Evolutionary conservation across 1,284 basidiomycete genomes (phyloP), one percentile per base, ranked within the genome.

Genomic region (Phlebopus sp.): DNA sequence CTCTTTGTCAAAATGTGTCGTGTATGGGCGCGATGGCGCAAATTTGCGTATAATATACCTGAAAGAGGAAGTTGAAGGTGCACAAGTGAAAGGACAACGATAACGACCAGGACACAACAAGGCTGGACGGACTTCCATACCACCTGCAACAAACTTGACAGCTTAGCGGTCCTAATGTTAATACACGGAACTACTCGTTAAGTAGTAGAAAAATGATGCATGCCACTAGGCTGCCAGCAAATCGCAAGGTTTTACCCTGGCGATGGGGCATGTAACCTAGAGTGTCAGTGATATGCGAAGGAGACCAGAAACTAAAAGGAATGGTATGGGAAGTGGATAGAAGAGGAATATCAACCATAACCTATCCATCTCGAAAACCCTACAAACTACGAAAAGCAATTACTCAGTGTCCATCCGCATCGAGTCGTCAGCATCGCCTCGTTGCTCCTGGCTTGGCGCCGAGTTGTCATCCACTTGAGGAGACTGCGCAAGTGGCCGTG

Each of bases 331-430:
- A 11, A 25, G 18, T 17, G 23, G 10, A 23, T 40, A 23, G 36
- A 13, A 37, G 36, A n/a, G 14, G 23, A 23, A 38, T 14, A 35
- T 35, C 13, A 32, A 31, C 18, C 23, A 31, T 27, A 10, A 40
- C 11, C 18, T 21, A 29, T 13, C 42, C 4, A 34, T 30, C 32
- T 35, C 21, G 8, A 17, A 30, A 43, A 41, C 35, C 37, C 14
- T 17, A 25, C 18, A 13, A 27, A 21, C 11, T 19, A 37, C 10
- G 4, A 23, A 51, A 2, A 13, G 39, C 5, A 9, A 46, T 62
- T 37, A 58, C 38, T 60, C 53, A 4, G 19, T 15, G 25, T 58
- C 51, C 39, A 54, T 44, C 13, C 43, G 40, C 35, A 30, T 42
- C 18, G 47, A 17, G 44, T 52, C 53, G 6, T 54, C 51, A 15